Evolutionary conservation across 495 filamentous ascomycete genomes (phyloP).

Genomic region (Parachaetomium inaequale): DNA sequence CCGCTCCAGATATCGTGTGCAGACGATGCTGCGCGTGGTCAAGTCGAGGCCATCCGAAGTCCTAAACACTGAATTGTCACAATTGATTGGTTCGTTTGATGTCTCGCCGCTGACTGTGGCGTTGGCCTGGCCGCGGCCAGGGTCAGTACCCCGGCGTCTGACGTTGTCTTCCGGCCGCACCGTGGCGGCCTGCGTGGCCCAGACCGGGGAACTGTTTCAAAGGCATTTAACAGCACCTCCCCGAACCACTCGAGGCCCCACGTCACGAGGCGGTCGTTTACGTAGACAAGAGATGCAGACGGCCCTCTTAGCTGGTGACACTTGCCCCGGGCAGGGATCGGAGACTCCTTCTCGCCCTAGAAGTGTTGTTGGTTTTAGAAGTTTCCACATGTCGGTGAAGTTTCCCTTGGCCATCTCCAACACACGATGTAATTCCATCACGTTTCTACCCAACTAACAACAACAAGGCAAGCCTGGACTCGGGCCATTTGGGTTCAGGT

Average conservation of each 20-base stretch:
- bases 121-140: not conserved
- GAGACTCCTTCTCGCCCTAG: no score
- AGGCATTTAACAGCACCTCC: not conserved
- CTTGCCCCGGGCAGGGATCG: no score
- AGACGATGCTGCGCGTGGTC: not conserved
- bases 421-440: no score
- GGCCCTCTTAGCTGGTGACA: no score
- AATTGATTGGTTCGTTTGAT: not conserved
- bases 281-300: no score
- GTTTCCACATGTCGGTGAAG: no score
- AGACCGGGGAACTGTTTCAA: not conserved
- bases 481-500: no score
- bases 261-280: no score
- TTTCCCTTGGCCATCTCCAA: no score
- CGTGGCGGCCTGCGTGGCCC: not conserved
- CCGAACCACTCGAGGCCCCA: not conserved
- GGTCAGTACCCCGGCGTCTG: not conserved
- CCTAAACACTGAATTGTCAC: not conserved
- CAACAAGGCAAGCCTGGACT: no score
- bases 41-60: not conserved
- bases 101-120: not conserved
- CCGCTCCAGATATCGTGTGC: not conserved
- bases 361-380: no score
- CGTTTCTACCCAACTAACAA: no score
- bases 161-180: not conserved